These are phyloP conservation scores for Dactylellina drechsleri DNA, from an alignment of 2,329 filamentous ascomycete genomes.

Conservation along the genomic window DNA sequence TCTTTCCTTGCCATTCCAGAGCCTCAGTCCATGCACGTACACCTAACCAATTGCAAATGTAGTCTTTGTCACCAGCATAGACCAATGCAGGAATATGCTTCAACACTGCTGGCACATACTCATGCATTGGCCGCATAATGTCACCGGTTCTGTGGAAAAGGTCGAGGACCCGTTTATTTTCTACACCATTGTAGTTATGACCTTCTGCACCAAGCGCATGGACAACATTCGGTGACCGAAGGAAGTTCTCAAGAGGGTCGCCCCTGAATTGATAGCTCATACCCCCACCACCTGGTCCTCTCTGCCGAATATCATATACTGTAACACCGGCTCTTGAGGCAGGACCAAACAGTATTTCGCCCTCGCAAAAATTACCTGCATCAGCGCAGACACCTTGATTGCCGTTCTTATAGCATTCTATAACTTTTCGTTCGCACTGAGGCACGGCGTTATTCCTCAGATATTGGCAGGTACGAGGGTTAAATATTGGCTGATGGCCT, in stretches of 20 bases:
- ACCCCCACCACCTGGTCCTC: neutral
- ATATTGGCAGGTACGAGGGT: slow-evolving; percentile 77
- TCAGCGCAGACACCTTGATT: slow-evolving; percentile 93
- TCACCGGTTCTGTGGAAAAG: slow-evolving; percentile 99
- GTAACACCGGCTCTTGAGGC: slow-evolving; percentile 85
- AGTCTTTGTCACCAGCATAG: slow-evolving; percentile 90
- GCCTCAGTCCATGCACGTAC: slow-evolving; percentile 94
- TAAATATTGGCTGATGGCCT: slow-evolving; percentile 87
- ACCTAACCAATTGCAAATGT: slow-evolving; percentile 94
- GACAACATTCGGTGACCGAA: slow-evolving; percentile 1
- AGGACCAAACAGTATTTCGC: slow-evolving; percentile 93
- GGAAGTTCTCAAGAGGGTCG: neutral
- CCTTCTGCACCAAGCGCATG: slow-evolving; percentile 78
- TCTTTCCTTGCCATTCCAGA: slow-evolving; percentile 90
- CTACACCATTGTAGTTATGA: slow-evolving; percentile 76
- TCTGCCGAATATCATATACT: slow-evolving; percentile 70
- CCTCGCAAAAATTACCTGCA: slow-evolving; percentile 98
- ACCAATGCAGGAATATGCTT: slow-evolving; percentile 92
- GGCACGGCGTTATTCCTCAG: slow-evolving; percentile 94
- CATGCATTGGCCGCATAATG: slow-evolving; percentile 96
- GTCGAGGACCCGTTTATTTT: slow-evolving; percentile 83
- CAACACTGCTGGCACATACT: slow-evolving; percentile 83
- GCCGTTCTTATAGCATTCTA: slow-evolving; percentile 89
- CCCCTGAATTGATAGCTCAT: neutral
- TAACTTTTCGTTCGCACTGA: slow-evolving; percentile 81